Percentiles rank a stretch among this genome's conserved stretches.
Conservation (phyloP, 2,329 filamentous ascomycete species). For the Fusarium nelsonii region DNA sequence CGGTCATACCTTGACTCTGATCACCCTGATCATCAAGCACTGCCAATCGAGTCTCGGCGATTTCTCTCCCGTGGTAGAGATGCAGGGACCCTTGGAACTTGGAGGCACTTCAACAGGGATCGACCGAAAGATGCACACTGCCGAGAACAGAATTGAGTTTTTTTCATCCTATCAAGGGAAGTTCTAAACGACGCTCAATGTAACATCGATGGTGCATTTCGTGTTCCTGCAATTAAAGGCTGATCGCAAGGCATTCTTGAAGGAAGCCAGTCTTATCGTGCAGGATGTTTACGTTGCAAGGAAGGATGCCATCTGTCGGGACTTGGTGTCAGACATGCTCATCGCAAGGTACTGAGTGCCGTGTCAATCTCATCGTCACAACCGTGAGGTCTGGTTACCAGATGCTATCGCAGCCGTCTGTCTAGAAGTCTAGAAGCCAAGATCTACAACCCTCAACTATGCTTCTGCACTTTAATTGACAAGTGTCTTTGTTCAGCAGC, state of each 20-base stretch:
- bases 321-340: not conserved
- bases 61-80: slow-evolving; percentile 8
- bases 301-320: not conserved
- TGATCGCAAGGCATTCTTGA: slow-evolving; percentile 8
- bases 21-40: not conserved
- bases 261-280: not conserved
- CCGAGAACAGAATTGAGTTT: slow-evolving; percentile 9
- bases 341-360: not conserved
- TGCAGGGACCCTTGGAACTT: slow-evolving; percentile 9
- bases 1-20: not conserved
- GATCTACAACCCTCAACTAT: not conserved
- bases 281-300: not conserved
- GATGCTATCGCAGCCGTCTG: not conserved
- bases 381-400: not conserved
- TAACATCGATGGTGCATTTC: not conserved
- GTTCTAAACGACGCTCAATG: slow-evolving; percentile 9
- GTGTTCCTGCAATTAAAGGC: not conserved
- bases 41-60: not conserved
- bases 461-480: not conserved
- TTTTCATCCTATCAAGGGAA: not conserved
- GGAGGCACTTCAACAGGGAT: slow-evolving; percentile 10
- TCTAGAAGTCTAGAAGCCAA: no score
- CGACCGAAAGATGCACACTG: slow-evolving; percentile 3
- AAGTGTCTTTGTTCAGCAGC: not conserved
- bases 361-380: not conserved